Conservation (phyloP, 805 yeast species). For the Cyberlindnera euphorbiiphila region DNA sequence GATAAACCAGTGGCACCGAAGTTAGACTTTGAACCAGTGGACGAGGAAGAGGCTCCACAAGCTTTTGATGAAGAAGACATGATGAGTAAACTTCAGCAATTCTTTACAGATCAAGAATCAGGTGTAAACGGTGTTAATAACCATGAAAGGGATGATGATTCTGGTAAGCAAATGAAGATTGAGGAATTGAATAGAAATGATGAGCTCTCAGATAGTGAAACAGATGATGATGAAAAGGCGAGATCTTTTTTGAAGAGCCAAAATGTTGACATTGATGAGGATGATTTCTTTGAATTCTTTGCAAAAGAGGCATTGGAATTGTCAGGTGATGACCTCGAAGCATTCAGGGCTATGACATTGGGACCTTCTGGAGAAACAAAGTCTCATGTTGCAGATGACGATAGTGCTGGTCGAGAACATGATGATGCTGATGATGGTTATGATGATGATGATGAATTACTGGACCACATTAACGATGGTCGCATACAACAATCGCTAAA, state of each 20-base stretch:
- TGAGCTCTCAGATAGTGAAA: slow-evolving; percentile 12
- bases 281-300: slow-evolving; percentile 66
- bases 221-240: slow-evolving; percentile 27
- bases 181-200: neutral
- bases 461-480: neutral
- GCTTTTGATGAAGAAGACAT: slow-evolving; percentile 23
- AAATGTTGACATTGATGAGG: slow-evolving; percentile 52
- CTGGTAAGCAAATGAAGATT: slow-evolving; percentile 8
- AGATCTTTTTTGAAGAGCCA: slow-evolving; percentile 30
- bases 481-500: slow-evolving; percentile 16
- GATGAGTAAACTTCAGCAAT: slow-evolving; percentile 23
- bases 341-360: slow-evolving; percentile 25
- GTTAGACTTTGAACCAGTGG: slow-evolving; percentile 14
- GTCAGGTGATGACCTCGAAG: slow-evolving; percentile 41
- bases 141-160: slow-evolving; percentile 2
- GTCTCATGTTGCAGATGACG: slow-evolving; percentile 14
- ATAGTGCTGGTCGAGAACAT: slow-evolving; percentile 15
- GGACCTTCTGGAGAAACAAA: slow-evolving; percentile 17
- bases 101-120: slow-evolving; percentile 26
- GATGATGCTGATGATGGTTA: slow-evolving; percentile 18
- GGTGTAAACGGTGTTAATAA: slow-evolving; percentile 24
- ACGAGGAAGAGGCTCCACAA: neutral
- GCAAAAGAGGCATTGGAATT: slow-evolving; percentile 50
- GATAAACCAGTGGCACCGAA: slow-evolving; percentile 15
- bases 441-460: slow-evolving; percentile 1